Evolutionary conservation across 2,329 filamentous ascomycete genomes (phyloP), one percentile per base, ranked within the genome.

Genomic region (Botryotinia globosa): DNA sequence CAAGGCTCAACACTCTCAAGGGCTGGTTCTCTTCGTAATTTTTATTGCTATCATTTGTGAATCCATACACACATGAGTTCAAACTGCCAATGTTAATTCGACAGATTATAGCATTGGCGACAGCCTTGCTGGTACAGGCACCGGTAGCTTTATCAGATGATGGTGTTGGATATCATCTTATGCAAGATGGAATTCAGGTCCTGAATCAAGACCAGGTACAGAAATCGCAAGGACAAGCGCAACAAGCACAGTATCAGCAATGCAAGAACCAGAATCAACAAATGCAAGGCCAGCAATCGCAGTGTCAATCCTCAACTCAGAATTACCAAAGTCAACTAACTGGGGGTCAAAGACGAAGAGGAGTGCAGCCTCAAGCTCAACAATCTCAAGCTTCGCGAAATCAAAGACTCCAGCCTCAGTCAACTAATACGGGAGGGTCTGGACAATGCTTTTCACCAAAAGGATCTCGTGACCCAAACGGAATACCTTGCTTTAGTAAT

Each of bases 401-500:
- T 16, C 69, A 64, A 54, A 25, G 25, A 22, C 18, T 64, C 9
- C 44, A 45, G 20, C 9, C 32, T 29, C 63, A 37, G 44, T 66
- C 16, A 37, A 10, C 44, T 39, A 42, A 69, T 54, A 34, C 34
- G 16, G 58, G 3, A 42, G 44, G 12, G 25, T n/a, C 32, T 25
- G 59, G 45, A 7, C 59, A 62, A 62, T 76, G 75, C 58, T 75
- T 74, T 62, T 34, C 70, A 34, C 64, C 74, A 4, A 68, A 76
- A 63, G 71, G 73, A 34, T 73, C 69, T 29, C 51, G 39, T 29
- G 73, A 72, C 32, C 51, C 39, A 3, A 71, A 70, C 51, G 74
- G 75, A 67, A 51, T 74, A 22, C 75, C 75, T 58, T 76, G 74
- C 69, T 73, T 76, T 32, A 58, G 61, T 34, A 62, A 63, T 34